Base-by-base conservation (phyloP, 176 grass and related monocot species). In the Saccharum spontaneum region DNA sequence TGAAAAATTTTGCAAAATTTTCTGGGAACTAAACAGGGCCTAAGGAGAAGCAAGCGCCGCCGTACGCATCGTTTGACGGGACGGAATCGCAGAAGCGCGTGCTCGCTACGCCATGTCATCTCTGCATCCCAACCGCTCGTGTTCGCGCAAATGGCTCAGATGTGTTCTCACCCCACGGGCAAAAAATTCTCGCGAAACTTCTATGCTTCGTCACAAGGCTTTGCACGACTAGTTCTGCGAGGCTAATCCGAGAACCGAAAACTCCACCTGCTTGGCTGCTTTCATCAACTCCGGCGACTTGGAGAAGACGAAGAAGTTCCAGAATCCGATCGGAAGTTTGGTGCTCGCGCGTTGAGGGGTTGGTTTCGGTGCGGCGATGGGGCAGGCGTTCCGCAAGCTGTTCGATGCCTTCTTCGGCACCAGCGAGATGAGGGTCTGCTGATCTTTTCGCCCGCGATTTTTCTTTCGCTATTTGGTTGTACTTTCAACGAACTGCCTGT, bases 311-410 rank as follows among this genome's bases (percentile, higher is more conserved):
- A 55, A 12, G 50, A 55, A 12, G 16, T 41, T 40, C 17, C 18
- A 10, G 12, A 82, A 62, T 71, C 82, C 59, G 44, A 78, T 50
- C 30, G 22, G 2, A 18, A 30, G 39, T 44, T 66, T 7, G 28
- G 22, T 67, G 73, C 61, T 72, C 72, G 64, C 20, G n/a, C 41
- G 73, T 9, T 13, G 37, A 48, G 17, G 24, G 61, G 24, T 66
- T 9, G 69, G 43, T 71, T 44, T 18, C 8, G 48, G 61, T 26
- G 61, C 67, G 63, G 30, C 28, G 65, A 94, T 94, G 92, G 92
- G 92, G 63, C 92, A 94, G 85, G 92, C 92, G 73, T 94, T 94
- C 83, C 89, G 92, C 52, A 94, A 94, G 87, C 79, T 94, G 78
- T 94, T 94, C 78, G 92, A 94, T 73, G 71, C 89, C 73, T 91